Evolutionary conservation across 495 filamentous ascomycete genomes (phyloP), one percentile per base, ranked within the genome.

Genomic region (Penicillium pancosmium): DNA sequence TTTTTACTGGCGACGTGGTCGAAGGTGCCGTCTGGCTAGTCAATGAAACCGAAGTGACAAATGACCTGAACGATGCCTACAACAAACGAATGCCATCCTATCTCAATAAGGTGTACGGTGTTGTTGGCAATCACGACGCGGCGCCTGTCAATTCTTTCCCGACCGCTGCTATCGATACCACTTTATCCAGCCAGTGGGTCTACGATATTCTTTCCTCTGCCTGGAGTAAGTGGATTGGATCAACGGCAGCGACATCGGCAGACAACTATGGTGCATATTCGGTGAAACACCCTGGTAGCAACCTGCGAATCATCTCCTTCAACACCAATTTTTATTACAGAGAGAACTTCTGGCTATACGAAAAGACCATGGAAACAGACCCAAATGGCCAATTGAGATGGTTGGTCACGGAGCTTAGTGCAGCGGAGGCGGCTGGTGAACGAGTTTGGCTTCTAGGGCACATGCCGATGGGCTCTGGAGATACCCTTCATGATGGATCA

Each of bases 251-350:
- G 7, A 56, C 68, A 15, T 67, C 69, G 23, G 69, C 68, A 9
- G 62, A 69, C 31, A 67, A 79, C 44, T 80, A 80, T 35, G 83
- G 81, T n/a, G 67, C 73, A 7, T 86, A 85, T 57, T 81, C 81
- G 5, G 71, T 70, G 15, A 67, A 69, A 34, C 68, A 77, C 33
- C 68, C 72, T 15, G 58, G 60, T 34, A 66, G 69, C 1, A 75
- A 75, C n/a, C 74, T 86, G 2, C 70, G 78, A 1, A 70, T 86
- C 50, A 84, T 86, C 60, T 82, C 80, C 12, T 71, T 83, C 57
- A 86, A 80, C 64, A 84, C 77, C 21, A 78, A 81, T 53, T 70
- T 83, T 58, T 85, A 81, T 69, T 84, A 84, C 62, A 74, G 73
- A 52, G 68, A 78, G 50, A 84, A 85, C 68, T 82, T 78, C 68